phyloP scores from a whole-genome alignment of 2,329 filamentous ascomycete genomes.

The Epichloe sp. region DNA sequence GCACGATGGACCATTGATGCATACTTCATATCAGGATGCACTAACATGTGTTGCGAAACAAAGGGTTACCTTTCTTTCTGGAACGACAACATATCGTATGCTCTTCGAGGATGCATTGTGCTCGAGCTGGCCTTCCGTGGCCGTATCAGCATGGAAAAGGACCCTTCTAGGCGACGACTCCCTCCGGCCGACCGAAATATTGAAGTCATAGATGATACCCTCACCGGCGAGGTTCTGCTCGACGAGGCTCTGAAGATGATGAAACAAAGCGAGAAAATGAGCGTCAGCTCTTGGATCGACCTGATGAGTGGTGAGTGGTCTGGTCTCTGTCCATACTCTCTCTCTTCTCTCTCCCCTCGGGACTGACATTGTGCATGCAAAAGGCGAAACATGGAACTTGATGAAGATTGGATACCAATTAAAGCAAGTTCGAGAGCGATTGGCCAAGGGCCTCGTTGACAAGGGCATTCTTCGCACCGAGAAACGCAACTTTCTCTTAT shows the following conservation, averaged over 20 bases:
- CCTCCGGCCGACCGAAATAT: conserved; percentile 87
- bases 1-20: not conserved
- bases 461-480: conserved; percentile 97
- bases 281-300: conserved; percentile 97
- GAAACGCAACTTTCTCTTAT: conserved; percentile 98
- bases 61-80: conserved; percentile 98
- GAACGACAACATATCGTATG: conserved; percentile 99
- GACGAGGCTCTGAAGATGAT: conserved; percentile 99
- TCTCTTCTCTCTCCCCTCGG: not conserved
- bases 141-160: conserved; percentile 96
- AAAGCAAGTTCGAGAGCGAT: conserved; percentile 94
- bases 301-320: conserved; percentile 75
- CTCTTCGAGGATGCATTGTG: conserved; percentile 92
- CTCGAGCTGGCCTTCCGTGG: conserved; percentile 93
- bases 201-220: conserved; percentile 90
- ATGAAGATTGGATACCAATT: conserved; percentile 99
- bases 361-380: conserved; percentile 2
- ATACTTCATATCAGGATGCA: not conserved
- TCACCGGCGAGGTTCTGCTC: conserved; percentile 91
- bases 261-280: conserved; percentile 99
- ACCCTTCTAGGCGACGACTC: conserved; percentile 81
- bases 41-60: conserved; percentile 6
- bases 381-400: conserved; percentile 97
- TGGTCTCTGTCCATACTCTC: not conserved
- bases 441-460: conserved; percentile 94